Base-by-base conservation (phyloP, 1,284 basidiomycete genomes). In the Cutaneotrichosporon curvatum region DNA sequence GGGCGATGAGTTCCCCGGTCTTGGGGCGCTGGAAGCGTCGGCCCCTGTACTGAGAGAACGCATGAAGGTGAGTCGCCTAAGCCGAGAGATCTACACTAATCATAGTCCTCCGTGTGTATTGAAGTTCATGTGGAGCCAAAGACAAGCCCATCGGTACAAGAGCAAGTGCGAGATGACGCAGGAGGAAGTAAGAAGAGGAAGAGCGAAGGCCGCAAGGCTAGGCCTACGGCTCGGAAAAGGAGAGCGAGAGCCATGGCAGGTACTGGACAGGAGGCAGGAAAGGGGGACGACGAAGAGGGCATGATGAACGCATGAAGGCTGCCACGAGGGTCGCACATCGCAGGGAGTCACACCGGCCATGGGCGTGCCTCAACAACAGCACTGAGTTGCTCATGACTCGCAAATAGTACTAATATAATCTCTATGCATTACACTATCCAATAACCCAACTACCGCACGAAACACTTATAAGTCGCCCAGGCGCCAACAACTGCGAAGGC, bases 401-500 rank as follows among this genome's bases (percentile, higher is more conserved):
- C n/a, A n/a, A n/a, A n/a, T n/a, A n/a, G n/a, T n/a, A n/a, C n/a
- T n/a, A n/a, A n/a, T n/a, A n/a, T n/a, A n/a, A n/a, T n/a, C n/a
- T n/a, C n/a, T n/a, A n/a, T n/a, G n/a, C n/a, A n/a, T n/a, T n/a
- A n/a, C n/a, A n/a, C n/a, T n/a, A n/a, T n/a, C n/a, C n/a, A n/a
- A n/a, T n/a, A 37, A 2, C 36, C 18, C 12, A 25, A 23, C 20
- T 42, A 42, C 28, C 39, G 34, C 12, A 52, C 51, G 33, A 52
- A 52, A 23, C 46, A 48, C 37, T 43, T 48, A 47, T 52, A 52
- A 3, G 89, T 88, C 21, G 83, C 79, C 68, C 84, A 90, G 6
- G 85, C 87, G 4, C 87, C 87, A 31, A 90, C 68, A 32, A 85
- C 49, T 3, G 87, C 89, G 66, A 94, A 87, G 0, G 80, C 79